Evolutionary conservation across 2,329 filamentous ascomycete genomes (phyloP).

Genomic region (Penicillium thymicola): DNA sequence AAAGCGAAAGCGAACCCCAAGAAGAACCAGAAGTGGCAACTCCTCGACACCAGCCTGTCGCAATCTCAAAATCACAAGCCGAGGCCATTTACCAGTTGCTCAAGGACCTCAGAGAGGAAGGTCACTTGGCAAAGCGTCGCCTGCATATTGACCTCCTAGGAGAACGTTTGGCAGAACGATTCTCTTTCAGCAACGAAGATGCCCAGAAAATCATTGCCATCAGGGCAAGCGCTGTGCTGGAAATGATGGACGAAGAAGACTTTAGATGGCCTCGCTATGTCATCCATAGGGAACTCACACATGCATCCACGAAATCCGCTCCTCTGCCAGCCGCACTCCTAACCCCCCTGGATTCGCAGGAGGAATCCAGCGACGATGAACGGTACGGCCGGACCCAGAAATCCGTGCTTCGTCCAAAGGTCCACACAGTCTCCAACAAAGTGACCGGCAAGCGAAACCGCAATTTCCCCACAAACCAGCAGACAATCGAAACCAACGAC

Average conservation of each 20-base stretch:
- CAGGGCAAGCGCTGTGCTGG: conserved; percentile 32
- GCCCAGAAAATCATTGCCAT: conserved; percentile 37
- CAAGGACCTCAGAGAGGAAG: conserved; percentile 39
- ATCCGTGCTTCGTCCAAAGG: conserved; percentile 45
- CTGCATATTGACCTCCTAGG: conserved; percentile 37
- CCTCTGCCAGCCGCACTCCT: conserved; percentile 28
- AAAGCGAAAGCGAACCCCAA: conserved; percentile 16
- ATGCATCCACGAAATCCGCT: conserved; percentile 31
- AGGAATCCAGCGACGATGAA: conserved; percentile 34
- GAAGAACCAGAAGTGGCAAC: conserved; percentile 21
- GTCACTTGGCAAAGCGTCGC: conserved; percentile 41
- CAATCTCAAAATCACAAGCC: conserved; percentile 34
- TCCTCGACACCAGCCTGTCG: conserved; percentile 25
- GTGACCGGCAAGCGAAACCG: conserved; percentile 43
- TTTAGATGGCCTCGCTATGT: conserved; percentile 43
- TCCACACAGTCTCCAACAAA: conserved; percentile 39
- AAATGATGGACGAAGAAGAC: conserved; percentile 39
- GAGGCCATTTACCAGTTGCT: conserved; percentile 39
- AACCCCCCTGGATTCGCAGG: conserved; percentile 36
- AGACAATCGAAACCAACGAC: conserved; percentile 29
- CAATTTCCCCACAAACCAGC: conserved; percentile 25
- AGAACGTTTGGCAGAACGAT: conserved; percentile 30
- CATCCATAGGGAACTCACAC: conserved; percentile 40
- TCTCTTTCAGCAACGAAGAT: conserved; percentile 34
- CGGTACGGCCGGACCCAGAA: conserved; percentile 38